Evolutionary conservation across 257 asterid genomes (phyloP).

Genomic region (Nicotiana tomentosiformis): DNA sequence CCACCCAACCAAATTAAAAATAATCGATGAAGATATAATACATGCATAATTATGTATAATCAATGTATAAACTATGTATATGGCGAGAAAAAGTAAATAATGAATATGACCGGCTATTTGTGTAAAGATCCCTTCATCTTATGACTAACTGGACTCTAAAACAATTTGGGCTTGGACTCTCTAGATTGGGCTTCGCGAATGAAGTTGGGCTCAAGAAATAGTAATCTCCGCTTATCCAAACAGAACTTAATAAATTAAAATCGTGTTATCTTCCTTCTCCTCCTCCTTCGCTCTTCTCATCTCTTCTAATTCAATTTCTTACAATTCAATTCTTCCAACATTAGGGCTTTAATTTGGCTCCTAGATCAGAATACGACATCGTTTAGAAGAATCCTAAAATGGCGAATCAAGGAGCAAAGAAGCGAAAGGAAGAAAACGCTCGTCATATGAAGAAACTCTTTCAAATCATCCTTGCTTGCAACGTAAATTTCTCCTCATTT

Average conservation of each 20-base stretch:
- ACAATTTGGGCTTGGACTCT: no score
- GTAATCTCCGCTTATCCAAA: background rate
- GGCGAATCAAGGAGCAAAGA: constrained; percentile 99
- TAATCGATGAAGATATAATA: no score
- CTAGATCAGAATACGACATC: background rate
- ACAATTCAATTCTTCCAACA: background rate
- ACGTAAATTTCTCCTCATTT: constrained; percentile 29
- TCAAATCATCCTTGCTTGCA: constrained; percentile 61
- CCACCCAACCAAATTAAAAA: no score
- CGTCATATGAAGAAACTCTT: constrained; percentile 76
- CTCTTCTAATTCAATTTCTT: background rate
- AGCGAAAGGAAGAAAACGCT: constrained; percentile 78
- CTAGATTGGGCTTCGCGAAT: no score
- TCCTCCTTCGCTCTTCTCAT: background rate
- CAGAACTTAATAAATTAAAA: background rate
- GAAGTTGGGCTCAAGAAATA: no score
- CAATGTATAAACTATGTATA: no score
- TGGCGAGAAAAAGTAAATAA: no score
- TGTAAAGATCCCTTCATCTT: no score
- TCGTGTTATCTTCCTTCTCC: background rate
- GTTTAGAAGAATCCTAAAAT: constrained; percentile 17
- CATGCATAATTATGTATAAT: no score
- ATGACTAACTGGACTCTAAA: no score
- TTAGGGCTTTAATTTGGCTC: background rate
- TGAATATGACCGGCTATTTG: no score